phyloP scores from a whole-genome alignment of 75 land plant genomes.

The Selaginella moellendorffii region DNA sequence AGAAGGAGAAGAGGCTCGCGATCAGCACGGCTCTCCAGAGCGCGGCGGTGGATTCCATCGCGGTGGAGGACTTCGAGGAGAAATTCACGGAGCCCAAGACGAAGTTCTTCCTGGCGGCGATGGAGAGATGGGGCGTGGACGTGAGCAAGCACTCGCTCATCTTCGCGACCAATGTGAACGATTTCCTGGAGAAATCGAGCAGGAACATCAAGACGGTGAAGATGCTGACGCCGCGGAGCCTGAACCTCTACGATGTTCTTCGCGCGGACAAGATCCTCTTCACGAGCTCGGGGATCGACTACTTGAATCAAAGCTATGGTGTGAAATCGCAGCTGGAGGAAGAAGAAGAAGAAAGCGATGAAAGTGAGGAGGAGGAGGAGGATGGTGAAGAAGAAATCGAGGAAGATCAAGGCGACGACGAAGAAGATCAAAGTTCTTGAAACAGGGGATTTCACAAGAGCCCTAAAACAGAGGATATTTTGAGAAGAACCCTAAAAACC shows the following conservation, averaged over 20 bases:
- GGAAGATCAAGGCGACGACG: neutral
- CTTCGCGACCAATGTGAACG: slow-evolving; percentile 40
- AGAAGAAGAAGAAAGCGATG: slow-evolving; percentile 10
- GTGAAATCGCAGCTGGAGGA: slow-evolving; percentile 9
- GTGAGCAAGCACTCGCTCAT: slow-evolving; percentile 45
- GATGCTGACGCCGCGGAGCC: slow-evolving; percentile 69
- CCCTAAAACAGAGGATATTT: too few species aligned
- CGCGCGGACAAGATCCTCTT: slow-evolving; percentile 55
- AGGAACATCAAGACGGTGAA: slow-evolving; percentile 65
- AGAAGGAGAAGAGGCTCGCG: slow-evolving; percentile 82
- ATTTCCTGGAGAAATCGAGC: slow-evolving; percentile 44
- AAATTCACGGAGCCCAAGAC: slow-evolving; percentile 58
- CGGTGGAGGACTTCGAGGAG: slow-evolving; percentile 61
- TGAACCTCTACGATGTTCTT: slow-evolving; percentile 76
- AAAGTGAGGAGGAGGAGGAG: slow-evolving; percentile 10
- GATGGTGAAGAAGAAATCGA: slow-evolving; percentile 8
- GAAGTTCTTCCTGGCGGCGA: slow-evolving; percentile 55
- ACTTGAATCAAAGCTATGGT: slow-evolving; percentile 55
- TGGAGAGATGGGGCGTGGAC: slow-evolving; percentile 81
- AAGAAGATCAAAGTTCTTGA: too few species aligned
- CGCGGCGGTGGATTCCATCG: slow-evolving; percentile 42
- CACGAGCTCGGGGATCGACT: slow-evolving; percentile 53
- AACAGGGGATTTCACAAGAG: too few species aligned
- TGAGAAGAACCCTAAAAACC: too few species aligned
- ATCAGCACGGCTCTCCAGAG: slow-evolving; percentile 69